phyloP scores from a whole-genome alignment of 305 asterid genomes.

The Fraxinus velutina region DNA sequence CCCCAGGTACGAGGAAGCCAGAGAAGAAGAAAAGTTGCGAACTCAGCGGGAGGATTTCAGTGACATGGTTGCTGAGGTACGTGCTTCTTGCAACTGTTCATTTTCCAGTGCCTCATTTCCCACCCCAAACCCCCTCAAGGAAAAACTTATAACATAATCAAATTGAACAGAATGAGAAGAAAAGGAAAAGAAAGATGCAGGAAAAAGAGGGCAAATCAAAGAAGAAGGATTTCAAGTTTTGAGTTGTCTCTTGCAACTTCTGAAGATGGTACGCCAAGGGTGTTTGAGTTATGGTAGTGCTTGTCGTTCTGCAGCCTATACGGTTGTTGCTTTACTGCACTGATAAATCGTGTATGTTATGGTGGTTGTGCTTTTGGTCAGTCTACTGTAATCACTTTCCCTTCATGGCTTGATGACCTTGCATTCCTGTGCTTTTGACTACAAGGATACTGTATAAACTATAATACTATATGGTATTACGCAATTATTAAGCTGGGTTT shows the following conservation, averaged over 20 bases:
- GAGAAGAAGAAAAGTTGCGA: slow-evolving; percentile 92
- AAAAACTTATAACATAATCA: not conserved
- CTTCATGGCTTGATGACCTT: not conserved
- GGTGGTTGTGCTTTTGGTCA: not conserved
- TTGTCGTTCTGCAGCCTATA: not conserved
- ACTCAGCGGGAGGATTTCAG: slow-evolving; percentile 94
- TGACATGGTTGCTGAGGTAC: slow-evolving; percentile 98
- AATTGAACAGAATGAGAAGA: slow-evolving; percentile 68
- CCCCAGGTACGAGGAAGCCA: slow-evolving; percentile 87
- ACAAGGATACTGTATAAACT: not conserved
- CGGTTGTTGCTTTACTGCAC: not conserved
- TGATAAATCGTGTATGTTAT: not conserved
- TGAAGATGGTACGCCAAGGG: not conserved
- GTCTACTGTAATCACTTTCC: not conserved
- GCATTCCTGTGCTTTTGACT: not conserved
- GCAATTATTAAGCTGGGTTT: not conserved
- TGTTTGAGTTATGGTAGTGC: not conserved
- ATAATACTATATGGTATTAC: not conserved
- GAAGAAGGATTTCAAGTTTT: slow-evolving; percentile 95
- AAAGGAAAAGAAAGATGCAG: slow-evolving; percentile 92
- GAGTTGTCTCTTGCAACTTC: slow-evolving; percentile 15
- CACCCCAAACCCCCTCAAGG: not conserved
- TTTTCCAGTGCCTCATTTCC: not conserved
- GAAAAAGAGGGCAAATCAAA: slow-evolving; percentile 85
- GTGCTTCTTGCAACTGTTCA: not conserved